These are phyloP conservation scores for Primulina tabacum DNA, from an alignment of 257 asterid genomes.

Conservation along the genomic window DNA sequence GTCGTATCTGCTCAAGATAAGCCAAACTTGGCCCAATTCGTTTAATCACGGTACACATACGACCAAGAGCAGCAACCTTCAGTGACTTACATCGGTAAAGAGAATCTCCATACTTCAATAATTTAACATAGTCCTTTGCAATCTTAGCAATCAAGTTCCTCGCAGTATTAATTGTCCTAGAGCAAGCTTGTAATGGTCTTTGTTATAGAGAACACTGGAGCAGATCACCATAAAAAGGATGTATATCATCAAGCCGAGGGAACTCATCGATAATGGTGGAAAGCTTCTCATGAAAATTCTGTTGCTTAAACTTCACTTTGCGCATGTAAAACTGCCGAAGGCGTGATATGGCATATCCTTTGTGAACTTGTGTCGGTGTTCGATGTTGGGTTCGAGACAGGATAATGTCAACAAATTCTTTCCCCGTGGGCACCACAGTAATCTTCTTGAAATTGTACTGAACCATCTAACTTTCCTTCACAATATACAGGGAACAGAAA, in stretches of 20 bases:
- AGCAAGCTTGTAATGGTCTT: constrained; percentile 97
- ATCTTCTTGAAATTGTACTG: constrained; percentile 94
- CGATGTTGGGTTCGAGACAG: constrained; percentile 94
- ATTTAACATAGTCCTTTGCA: constrained; percentile 74
- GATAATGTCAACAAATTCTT: constrained; percentile 82
- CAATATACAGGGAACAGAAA: not conserved
- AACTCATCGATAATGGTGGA: constrained; percentile 87
- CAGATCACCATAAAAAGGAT: constrained; percentile 94
- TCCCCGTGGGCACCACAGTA: constrained; percentile 51
- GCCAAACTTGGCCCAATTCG: constrained; percentile 88
- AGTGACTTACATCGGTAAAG: constrained; percentile 84
- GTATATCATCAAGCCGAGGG: constrained; percentile 87
- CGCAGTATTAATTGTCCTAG: constrained; percentile 91
- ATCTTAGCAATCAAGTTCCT: constrained; percentile 83
- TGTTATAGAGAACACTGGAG: constrained; percentile 92
- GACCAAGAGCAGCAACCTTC: constrained; percentile 95
- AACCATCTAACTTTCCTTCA: constrained; percentile 56
- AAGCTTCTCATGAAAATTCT: constrained; percentile 79
- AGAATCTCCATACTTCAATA: constrained; percentile 88
- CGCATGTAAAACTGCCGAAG: constrained; percentile 94
- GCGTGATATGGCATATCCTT: constrained; percentile 91
- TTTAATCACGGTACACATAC: constrained; percentile 90
- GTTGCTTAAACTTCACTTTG: constrained; percentile 83
- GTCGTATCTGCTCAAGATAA: constrained; percentile 95
- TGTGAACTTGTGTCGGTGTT: constrained; percentile 95